phyloP scores from a whole-genome alignment of 2,329 filamentous ascomycete genomes.

The Exophiala sideris region DNA sequence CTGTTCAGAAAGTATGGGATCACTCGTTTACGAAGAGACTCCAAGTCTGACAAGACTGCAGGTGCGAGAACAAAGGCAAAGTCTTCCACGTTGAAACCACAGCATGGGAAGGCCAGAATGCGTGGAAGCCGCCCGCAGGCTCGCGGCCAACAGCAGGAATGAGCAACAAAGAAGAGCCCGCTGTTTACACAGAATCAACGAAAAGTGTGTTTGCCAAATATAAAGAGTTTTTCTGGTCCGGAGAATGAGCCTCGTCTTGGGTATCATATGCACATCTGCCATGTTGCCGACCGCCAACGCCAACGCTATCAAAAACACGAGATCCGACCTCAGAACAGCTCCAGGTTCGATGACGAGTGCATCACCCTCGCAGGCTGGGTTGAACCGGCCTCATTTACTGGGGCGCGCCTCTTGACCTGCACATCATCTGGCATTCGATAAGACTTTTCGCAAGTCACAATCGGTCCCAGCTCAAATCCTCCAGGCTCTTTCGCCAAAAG shows the following conservation, averaged over 20 bases:
- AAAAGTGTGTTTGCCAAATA: slow-evolving; percentile 12
- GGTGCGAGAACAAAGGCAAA: slow-evolving; percentile 24
- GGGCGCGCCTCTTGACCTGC: slow-evolving; percentile 31
- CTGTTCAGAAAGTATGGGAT: slow-evolving; percentile 23
- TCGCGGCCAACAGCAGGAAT: neutral
- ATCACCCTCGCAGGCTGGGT: slow-evolving; percentile 24
- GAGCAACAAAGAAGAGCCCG: slow-evolving; percentile 2
- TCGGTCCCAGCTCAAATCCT: slow-evolving; percentile 44
- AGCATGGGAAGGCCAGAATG: slow-evolving; percentile 52
- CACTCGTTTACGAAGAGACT: neutral
- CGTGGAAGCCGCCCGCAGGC: slow-evolving; percentile 32
- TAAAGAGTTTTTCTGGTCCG: slow-evolving; percentile 23
- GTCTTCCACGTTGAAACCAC: slow-evolving; percentile 59
- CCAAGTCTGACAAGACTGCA: neutral
- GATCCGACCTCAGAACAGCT: slow-evolving; percentile 1
- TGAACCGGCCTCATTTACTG: slow-evolving; percentile 27
- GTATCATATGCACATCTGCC: slow-evolving; percentile 20
- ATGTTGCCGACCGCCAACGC: slow-evolving; percentile 20
- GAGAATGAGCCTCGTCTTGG: slow-evolving; percentile 20
- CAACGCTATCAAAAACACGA: slow-evolving; percentile 18
- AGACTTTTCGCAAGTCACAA: slow-evolving; percentile 60
- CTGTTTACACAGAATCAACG: neutral
- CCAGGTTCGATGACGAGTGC: slow-evolving; percentile 18
- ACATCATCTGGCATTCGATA: slow-evolving; percentile 48
- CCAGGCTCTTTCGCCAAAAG: slow-evolving; percentile 40